Conservation (phyloP, 2,329 filamentous ascomycete genomes). For the Fusarium torreyae region DNA sequence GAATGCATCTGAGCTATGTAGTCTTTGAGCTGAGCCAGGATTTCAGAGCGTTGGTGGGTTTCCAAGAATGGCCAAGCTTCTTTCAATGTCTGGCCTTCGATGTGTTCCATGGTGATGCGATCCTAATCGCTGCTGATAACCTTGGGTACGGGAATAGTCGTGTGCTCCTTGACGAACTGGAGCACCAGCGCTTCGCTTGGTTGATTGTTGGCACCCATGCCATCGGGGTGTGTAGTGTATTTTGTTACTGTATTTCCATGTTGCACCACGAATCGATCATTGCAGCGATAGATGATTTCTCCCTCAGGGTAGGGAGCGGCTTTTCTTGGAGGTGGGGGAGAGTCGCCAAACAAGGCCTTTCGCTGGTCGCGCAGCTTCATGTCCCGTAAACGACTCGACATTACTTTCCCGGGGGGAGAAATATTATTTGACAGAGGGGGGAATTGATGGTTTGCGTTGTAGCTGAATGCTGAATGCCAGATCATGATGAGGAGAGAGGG, state of each 20-base stretch:
- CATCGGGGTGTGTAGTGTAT: constrained; percentile 37
- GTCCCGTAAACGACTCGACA: background rate
- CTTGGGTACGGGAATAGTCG: constrained; percentile 47
- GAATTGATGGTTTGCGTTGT: no score
- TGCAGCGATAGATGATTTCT: constrained; percentile 33
- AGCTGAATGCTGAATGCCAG: no score
- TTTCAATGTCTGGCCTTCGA: constrained; percentile 48
- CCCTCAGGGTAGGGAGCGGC: constrained; percentile 44
- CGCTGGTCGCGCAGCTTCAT: rapidly evolving
- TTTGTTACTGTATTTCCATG: constrained; percentile 43
- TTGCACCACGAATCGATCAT: constrained; percentile 23
- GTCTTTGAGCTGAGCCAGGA: constrained; percentile 42
- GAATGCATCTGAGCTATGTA: constrained; percentile 44
- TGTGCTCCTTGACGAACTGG: constrained; percentile 42
- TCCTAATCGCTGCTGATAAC: constrained; percentile 50
- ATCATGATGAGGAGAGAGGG: no score
- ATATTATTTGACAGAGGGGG: no score
- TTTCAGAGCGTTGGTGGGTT: constrained; percentile 28
- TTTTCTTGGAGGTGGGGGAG: constrained; percentile 30
- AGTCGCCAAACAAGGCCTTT: constrained; percentile 17
- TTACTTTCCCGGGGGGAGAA: no score
- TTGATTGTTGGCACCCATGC: constrained; percentile 30
- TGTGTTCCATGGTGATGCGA: constrained; percentile 48
- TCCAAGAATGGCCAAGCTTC: constrained; percentile 43
- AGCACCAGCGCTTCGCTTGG: constrained; percentile 43